Evolutionary conservation across 2,329 filamentous ascomycete genomes (phyloP), one percentile per base, ranked within the genome.

Genomic region (Fusarium sp.): DNA sequence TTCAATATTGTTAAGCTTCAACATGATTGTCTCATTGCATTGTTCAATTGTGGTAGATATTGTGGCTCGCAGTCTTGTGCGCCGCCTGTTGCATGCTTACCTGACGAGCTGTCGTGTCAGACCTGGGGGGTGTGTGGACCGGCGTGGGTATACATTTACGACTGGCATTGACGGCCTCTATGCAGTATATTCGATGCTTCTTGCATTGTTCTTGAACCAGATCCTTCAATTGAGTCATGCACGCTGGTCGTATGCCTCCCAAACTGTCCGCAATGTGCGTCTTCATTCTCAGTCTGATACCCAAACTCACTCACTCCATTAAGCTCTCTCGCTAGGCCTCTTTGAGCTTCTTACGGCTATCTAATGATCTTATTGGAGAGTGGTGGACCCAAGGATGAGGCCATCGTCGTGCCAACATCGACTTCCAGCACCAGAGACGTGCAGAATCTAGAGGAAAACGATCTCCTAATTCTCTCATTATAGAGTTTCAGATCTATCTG

Each of bases 1-100:
- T 68, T 68, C 38, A 52, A 62, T 52, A 62, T 19, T 63, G 23
- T 68, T 68, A 44, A 45, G 29, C 38, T 63, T 60, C 44, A 23
- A 51, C 7, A 7, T 52, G 14, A 21, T 37, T 37, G 2, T 16
- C 6, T 19, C 3, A 11, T 14, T 37, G 11, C 14, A 6, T 6
- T 27, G n/a, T 9, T 25, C 18, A 27, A 6, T 11, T 10, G 5
- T 6, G 11, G 48, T 51, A 19, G 12, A 15, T 12, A n/a, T 35
- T 16, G 7, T 25, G 4, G 31, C 12, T 11, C 12, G n/a, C 11
- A 15, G 31, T 38, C 49, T 27, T 9, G 5, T 37, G 7, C 23
- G 18, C 31, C 4, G 14, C 23, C n/a, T 7, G 12, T 2, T 37
- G 2, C 7, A 21, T 25, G 14, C 48, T 21, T 37, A 10, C 7